A percentile compares a stretch with the other conserved stretches of the same genome.
Evolutionary conservation across 768 basidiomycete species (phyloP).

Genomic region (Amanita pallidorosea): DNA sequence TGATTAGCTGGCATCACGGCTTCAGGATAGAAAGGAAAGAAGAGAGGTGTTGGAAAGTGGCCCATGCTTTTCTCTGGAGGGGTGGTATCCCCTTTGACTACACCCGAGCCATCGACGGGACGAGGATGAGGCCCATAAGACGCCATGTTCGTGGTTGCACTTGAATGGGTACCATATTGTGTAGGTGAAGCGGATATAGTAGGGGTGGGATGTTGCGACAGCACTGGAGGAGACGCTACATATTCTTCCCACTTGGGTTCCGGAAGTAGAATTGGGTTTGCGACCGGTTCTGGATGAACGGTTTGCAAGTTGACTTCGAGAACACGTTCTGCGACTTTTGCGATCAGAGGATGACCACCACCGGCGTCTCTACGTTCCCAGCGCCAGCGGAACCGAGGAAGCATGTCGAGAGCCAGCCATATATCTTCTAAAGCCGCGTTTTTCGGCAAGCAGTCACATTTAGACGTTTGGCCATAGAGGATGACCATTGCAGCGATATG

Average conservation of each 20-base stretch:
- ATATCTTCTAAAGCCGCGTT: slow-evolving; percentile 71
- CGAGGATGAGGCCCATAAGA: slow-evolving; percentile 27
- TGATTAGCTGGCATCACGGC: slow-evolving; percentile 10
- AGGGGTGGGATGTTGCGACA: slow-evolving; percentile 33
- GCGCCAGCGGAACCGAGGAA: slow-evolving; percentile 84
- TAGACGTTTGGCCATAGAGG: slow-evolving; percentile 77
- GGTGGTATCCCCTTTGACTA: slow-evolving; percentile 20
- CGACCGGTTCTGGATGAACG: slow-evolving; percentile 29
- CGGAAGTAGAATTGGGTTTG: slow-evolving; percentile 32
- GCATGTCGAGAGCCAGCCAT: slow-evolving; percentile 80
- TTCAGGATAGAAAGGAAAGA: slow-evolving; percentile 60
- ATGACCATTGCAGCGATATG: slow-evolving; percentile 91
- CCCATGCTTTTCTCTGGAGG: slow-evolving; percentile 38
- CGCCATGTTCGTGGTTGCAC: slow-evolving; percentile 5
- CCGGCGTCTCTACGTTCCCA: slow-evolving; percentile 81
- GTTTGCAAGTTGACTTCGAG: slow-evolving; percentile 64
- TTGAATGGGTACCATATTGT: slow-evolving; percentile 12
- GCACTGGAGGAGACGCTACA: slow-evolving; percentile 15
- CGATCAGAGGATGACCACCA: slow-evolving; percentile 76
- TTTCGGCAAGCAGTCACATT: slow-evolving; percentile 53
- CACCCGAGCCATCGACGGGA: slow-evolving; percentile 13
- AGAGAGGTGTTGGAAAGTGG: slow-evolving; percentile 57
- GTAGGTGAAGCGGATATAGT: slow-evolving; percentile 20
- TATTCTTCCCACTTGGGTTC: slow-evolving; percentile 50
- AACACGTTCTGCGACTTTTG: slow-evolving; percentile 72